Evolutionary conservation across 31 red algal species (phyloP), one percentile per base, ranked within the genome.

Genomic region (Endocladia muricata): DNA sequence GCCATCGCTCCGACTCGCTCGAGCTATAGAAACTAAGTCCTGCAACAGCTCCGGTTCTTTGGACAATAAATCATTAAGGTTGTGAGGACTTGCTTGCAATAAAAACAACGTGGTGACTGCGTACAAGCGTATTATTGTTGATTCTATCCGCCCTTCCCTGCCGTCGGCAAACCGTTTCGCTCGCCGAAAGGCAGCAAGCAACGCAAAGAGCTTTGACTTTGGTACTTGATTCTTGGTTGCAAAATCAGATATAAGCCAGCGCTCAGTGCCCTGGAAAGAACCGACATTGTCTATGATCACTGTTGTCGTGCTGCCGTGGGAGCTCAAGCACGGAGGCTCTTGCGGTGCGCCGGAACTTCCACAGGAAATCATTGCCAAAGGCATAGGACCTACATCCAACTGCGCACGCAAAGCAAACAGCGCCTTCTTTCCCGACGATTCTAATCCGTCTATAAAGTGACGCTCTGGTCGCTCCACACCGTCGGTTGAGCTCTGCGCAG

Each of bases 101-200:
- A 77, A 79, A n/a, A 82, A 83, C 19, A 91, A 60, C n/a, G 70
- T 91, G 11, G 88, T 74, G 21, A 91, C 41, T 2, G 88, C 88
- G 43, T 83, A 82, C 61, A 91, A 36, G 2, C 88, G 70, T 28
- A 91, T 68, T 17, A 78, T 36, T 39, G 48, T 61, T 3, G 57
- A 41, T 63, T 82, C 73, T 51, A 78, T 62, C 1, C 88, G 71
- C 33, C 54, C 79, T 35, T 78, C 88, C 0, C 79, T 66, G 31
- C 88, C 88, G 30, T 60, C 22, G 42, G 38, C 28, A 44, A 91
- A 91, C 0, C 52, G 67, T 44, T 70, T 67, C n/a, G 86, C 86
- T 26, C 72, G 37, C 35, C 86, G 76, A 31, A 62, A 76, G 0
- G 63, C 67, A 34, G 49, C 68, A 23, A 83, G 70, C 1, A 90